phyloP scores from a whole-genome alignment of 306 rosid genomes.

The Astragalus membranaceus region DNA sequence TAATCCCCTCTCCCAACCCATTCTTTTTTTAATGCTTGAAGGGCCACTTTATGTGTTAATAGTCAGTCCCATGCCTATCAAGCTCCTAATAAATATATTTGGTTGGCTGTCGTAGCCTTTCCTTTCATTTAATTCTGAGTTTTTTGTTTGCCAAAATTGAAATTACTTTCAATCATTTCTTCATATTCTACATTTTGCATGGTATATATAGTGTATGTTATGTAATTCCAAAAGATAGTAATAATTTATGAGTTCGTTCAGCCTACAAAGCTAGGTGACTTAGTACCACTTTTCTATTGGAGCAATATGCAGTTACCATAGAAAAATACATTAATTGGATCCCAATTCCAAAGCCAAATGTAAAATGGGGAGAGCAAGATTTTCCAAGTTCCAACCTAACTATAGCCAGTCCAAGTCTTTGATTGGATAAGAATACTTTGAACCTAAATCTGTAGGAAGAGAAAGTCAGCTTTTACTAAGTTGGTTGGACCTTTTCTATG shows the following conservation, averaged over 20 bases:
- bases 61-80: constrained; percentile 47
- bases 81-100: constrained; percentile 44
- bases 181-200: background rate
- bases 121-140: constrained; percentile 4
- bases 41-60: constrained; percentile 45
- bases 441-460: background rate
- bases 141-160: constrained; percentile 12
- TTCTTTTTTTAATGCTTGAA: constrained; percentile 63
- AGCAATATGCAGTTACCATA: background rate
- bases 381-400: background rate
- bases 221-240: background rate
- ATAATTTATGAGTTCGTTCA: background rate
- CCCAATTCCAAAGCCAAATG: background rate
- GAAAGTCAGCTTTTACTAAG: background rate
- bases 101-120: constrained; percentile 17
- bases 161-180: constrained; percentile 1
- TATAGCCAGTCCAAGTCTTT: background rate
- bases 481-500: background rate
- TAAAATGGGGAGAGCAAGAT: background rate
- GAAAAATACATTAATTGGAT: background rate
- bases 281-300: background rate
- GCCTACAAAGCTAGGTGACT: background rate
- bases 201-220: background rate
- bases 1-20: constrained; percentile 26
- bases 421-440: background rate